A percentile compares a stretch with the other conserved stretches of the same genome.
phyloP scores from a whole-genome alignment of 2,329 filamentous ascomycete genomes.

The Cladophialophora bantiana region DNA sequence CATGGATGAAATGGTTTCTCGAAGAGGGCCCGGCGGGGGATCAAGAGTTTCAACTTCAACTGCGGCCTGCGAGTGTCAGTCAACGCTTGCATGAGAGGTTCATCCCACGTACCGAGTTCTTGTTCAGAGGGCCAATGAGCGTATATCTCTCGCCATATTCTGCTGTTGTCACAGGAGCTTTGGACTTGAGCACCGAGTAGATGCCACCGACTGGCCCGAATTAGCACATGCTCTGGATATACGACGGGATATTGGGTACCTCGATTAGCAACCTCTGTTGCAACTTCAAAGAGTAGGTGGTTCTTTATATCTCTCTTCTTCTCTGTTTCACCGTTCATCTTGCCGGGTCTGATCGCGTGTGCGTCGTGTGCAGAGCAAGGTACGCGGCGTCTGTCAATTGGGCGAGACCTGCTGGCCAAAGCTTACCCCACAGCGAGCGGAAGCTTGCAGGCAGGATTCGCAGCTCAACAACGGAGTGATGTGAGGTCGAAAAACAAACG shows the following conservation, averaged over 20 bases:
- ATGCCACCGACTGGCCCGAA: constrained; percentile 81
- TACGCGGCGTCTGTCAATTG: constrained; percentile 1
- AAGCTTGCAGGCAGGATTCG: constrained; percentile 24
- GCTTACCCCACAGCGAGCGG: constrained; percentile 35
- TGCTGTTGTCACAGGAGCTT: constrained; percentile 94
- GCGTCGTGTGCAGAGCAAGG: background rate
- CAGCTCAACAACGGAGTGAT: constrained; percentile 14
- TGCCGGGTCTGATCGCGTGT: constrained; percentile 23
- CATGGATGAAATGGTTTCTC: constrained; percentile 89
- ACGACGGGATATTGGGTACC: constrained; percentile 59
- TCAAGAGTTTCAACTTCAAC: constrained; percentile 96
- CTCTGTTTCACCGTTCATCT: constrained; percentile 41
- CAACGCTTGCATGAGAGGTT: constrained; percentile 12
- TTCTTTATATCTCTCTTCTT: constrained; percentile 81
- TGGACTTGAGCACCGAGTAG: constrained; percentile 99
- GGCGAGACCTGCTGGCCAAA: constrained; percentile 14
- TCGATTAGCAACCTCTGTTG: constrained; percentile 96
- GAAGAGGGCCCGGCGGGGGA: constrained; percentile 79
- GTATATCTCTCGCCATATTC: constrained; percentile 99
- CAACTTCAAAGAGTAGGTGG: constrained; percentile 94
- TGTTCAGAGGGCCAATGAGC: constrained; percentile 91
- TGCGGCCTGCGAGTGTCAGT: constrained; percentile 69
- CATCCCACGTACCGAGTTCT: constrained; percentile 70
- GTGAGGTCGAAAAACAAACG: constrained; percentile 5
- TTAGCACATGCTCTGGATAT: constrained; percentile 32